These are phyloP conservation scores for Taphrina wiesneri DNA, from an alignment of 1,139 yeast genomes.

Conservation along the genomic window DNA sequence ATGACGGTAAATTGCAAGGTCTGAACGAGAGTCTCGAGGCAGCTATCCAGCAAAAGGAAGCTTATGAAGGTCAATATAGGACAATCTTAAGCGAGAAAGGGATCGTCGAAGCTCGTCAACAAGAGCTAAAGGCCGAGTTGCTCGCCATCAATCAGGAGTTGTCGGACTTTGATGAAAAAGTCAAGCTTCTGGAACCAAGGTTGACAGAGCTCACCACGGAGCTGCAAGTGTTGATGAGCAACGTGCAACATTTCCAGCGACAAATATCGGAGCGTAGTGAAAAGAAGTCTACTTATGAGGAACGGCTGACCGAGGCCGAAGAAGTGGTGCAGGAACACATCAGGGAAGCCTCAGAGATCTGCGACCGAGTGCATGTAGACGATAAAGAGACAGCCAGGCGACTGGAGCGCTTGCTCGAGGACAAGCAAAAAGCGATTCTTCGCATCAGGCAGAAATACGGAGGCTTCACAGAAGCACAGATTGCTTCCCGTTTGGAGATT, in stretches of 20 bases:
- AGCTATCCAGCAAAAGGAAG: conserved; percentile 15
- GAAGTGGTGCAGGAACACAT: background rate
- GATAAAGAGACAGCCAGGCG: conserved; percentile 25
- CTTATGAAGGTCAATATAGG: conserved; percentile 18
- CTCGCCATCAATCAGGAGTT: conserved; percentile 43
- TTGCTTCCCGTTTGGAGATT: conserved; percentile 18
- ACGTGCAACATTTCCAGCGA: conserved; percentile 6
- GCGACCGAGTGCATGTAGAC: conserved; percentile 33
- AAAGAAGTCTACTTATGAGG: conserved; percentile 1
- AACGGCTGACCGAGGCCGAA: background rate
- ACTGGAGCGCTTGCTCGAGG: conserved; percentile 18
- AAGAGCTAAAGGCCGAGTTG: conserved; percentile 38
- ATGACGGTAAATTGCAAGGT: conserved; percentile 28
- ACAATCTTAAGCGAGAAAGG: conserved; percentile 23
- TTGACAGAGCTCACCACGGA: conserved; percentile 38
- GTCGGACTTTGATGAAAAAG: conserved; percentile 40
- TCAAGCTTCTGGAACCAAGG: conserved; percentile 38
- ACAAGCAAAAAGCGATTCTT: conserved; percentile 20
- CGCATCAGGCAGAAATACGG: conserved; percentile 19
- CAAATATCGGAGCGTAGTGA: conserved; percentile 5
- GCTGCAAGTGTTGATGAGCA: conserved; percentile 35
- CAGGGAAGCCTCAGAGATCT: conserved; percentile 20
- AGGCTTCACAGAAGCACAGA: conserved; percentile 37
- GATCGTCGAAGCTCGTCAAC: conserved; percentile 4
- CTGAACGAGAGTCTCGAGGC: conserved; percentile 20